Evolutionary conservation across 176 grass and related monocot genomes (phyloP).

Genomic region (Rhynchospora tenuis): DNA sequence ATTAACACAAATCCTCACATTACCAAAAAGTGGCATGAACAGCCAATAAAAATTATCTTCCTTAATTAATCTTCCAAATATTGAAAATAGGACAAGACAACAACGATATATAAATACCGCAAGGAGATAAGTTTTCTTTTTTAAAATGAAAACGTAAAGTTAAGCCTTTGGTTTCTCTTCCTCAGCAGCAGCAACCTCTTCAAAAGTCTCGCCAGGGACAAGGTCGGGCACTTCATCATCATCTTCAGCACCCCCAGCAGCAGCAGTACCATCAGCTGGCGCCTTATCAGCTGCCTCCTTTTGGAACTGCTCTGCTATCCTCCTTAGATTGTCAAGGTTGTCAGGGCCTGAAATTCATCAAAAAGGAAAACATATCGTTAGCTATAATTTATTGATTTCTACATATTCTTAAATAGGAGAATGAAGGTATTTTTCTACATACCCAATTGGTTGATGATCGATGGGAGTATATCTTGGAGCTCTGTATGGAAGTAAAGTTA

Average conservation of each 20-base stretch:
- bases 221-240: slow-evolving; percentile 89
- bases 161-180: slow-evolving; percentile 33
- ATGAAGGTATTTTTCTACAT: slow-evolving; percentile 4
- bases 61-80: slow-evolving; percentile 7
- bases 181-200: slow-evolving; percentile 74
- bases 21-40: neutral
- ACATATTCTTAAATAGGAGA: slow-evolving; percentile 3
- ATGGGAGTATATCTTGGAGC: slow-evolving; percentile 88
- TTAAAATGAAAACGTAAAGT: neutral
- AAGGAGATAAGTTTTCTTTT: slow-evolving; percentile 7
- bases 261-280: slow-evolving; percentile 32
- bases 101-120: neutral
- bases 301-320: slow-evolving; percentile 90
- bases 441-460: slow-evolving; percentile 98
- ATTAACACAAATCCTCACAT: slow-evolving; percentile 7
- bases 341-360: slow-evolving; percentile 62
- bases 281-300: slow-evolving; percentile 60
- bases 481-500: slow-evolving; percentile 40
- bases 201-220: slow-evolving; percentile 84
- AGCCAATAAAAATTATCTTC: slow-evolving; percentile 3
- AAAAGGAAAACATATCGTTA: neutral
- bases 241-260: slow-evolving; percentile 35
- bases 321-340: slow-evolving; percentile 88
- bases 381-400: neutral
- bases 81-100: neutral